These are phyloP conservation scores for Melanogaster broomeanus DNA, from an alignment of 768 basidiomycete genomes.

Conservation along the genomic window DNA sequence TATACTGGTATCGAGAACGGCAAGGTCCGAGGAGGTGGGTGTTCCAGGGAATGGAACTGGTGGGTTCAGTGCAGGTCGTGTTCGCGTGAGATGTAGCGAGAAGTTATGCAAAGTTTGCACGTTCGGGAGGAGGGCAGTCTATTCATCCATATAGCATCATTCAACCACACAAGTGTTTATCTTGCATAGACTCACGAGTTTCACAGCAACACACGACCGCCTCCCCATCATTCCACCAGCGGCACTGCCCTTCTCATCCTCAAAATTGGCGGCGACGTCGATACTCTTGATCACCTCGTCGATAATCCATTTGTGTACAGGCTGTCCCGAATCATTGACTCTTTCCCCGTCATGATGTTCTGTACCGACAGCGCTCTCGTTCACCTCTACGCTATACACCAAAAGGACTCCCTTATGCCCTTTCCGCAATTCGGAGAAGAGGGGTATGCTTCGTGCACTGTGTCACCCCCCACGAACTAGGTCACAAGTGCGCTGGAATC, in stretches of 20 bases:
- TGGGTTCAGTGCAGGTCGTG: slow-evolving; percentile 34
- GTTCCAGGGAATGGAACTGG: slow-evolving; percentile 69
- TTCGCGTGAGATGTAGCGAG: slow-evolving; percentile 56
- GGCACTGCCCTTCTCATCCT: too few relatives aligned
- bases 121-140: slow-evolving; percentile 73
- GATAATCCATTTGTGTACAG: slow-evolving; percentile 62
- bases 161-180: too few relatives aligned
- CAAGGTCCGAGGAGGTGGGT: slow-evolving; percentile 59
- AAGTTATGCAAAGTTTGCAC: slow-evolving; percentile 60
- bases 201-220: slow-evolving; percentile 83
- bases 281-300: slow-evolving; percentile 77
- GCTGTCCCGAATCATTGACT: slow-evolving; percentile 29
- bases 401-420: slow-evolving; percentile 78
- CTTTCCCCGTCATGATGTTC: not conserved
- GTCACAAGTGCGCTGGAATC: too few relatives aligned
- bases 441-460: slow-evolving; percentile 66
- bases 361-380: slow-evolving; percentile 49
- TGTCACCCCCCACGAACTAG: slow-evolving; percentile 90
- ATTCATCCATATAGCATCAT: too few relatives aligned
- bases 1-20: slow-evolving; percentile 39
- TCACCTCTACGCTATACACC: slow-evolving; percentile 85
- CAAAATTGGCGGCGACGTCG: slow-evolving; percentile 80
- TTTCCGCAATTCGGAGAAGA: slow-evolving; percentile 60
- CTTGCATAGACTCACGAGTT: slow-evolving; percentile 75
- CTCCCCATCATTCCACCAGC: slow-evolving; percentile 39